Evolutionary conservation across 495 filamentous ascomycete species (phyloP), one percentile per base, ranked within the genome.

Genomic region (Hypomontagnella submonticulosa): DNA sequence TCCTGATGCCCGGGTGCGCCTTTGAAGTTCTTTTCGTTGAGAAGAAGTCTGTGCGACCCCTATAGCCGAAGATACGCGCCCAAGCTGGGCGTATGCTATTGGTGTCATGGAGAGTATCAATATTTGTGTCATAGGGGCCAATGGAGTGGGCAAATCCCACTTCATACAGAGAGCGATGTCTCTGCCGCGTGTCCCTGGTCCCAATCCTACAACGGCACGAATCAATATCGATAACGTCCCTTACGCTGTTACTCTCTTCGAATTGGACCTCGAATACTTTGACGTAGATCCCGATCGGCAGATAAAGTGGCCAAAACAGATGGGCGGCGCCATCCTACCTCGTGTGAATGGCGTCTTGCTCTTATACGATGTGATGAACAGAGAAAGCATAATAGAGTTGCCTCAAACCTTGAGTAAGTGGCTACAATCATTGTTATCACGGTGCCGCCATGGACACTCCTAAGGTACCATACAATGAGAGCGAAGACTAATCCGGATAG

Each of bases 141-240:
- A 85, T 66, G 87, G 88, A 48, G 90, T 92, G 33, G 94, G 94
- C 66, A 97, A 98, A 79, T 92, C 91, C 47, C 90, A 90, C 18
- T 97, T 98, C 67, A 90, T 97, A 60, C 89, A 91, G 70, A 86
- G 84, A 53, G 90, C 91, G 9, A 78, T 95, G 67, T 89, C 92
- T 38, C 80, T 94, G 62, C 86, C 85, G 58, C 76, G 77, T 34
- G 75, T 84, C 1, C 82, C 89, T 3, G 76, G 76, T 32, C 69
- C 78, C 30, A 86, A 87, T 43, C 76, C 81, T 41, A 81, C 85
- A 23, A 86, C 80, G 36, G 83, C 85, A 50, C 90, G 90, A 70
- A 90, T 96, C 77, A 86, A 87, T 2, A 75, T 97, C 67, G 92
- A 97, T 54, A 90, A 89, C 60, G 78, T 84, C 15, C 80, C 86